Percentiles rank a stretch among this genome's conserved stretches.
Evolutionary conservation across 495 filamentous ascomycete genomes (phyloP).

Genomic region (Oidiodendron maius): DNA sequence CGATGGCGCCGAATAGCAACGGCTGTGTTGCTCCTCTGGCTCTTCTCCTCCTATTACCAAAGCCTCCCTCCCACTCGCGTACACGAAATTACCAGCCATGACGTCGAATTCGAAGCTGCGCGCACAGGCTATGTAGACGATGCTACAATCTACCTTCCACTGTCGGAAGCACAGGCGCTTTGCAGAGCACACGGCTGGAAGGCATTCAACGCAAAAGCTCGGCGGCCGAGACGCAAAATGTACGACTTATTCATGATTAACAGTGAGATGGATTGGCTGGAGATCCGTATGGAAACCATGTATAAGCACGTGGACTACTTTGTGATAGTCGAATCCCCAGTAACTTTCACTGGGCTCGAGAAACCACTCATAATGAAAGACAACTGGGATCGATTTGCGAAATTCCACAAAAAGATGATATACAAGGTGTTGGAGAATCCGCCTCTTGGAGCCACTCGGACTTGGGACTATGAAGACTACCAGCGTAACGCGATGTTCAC

Average conservation of each 20-base stretch:
- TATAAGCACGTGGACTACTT: slow-evolving; percentile 36
- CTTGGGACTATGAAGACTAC: slow-evolving; percentile 32
- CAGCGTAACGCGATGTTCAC: slow-evolving; percentile 32
- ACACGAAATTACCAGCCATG: slow-evolving; percentile 1
- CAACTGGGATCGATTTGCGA: slow-evolving; percentile 31
- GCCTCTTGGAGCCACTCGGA: slow-evolving; percentile 12
- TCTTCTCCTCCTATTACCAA: neutral
- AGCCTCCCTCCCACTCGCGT: slow-evolving; percentile 1
- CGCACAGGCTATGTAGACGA: neutral
- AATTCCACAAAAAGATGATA: slow-evolving; percentile 36
- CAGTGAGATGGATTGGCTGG: slow-evolving; percentile 41
- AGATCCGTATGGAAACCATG: slow-evolving; percentile 35
- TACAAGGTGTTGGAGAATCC: slow-evolving; percentile 30
- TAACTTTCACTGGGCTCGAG: slow-evolving; percentile 35
- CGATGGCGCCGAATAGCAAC: slow-evolving; percentile 6
- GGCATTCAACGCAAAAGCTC: neutral
- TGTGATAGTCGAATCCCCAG: slow-evolving; percentile 39
- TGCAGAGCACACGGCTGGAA: neutral
- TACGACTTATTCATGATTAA: slow-evolving; percentile 39
- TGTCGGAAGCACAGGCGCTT: neutral
- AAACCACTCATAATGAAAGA: slow-evolving; percentile 31
- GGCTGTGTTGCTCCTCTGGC: neutral
- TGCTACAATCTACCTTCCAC: slow-evolving; percentile 1
- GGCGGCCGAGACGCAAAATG: slow-evolving; percentile 25
- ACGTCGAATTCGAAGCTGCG: neutral